These are phyloP conservation scores for Alternaria brassicae DNA, from an alignment of 2,329 filamentous ascomycete genomes.

Conservation along the genomic window DNA sequence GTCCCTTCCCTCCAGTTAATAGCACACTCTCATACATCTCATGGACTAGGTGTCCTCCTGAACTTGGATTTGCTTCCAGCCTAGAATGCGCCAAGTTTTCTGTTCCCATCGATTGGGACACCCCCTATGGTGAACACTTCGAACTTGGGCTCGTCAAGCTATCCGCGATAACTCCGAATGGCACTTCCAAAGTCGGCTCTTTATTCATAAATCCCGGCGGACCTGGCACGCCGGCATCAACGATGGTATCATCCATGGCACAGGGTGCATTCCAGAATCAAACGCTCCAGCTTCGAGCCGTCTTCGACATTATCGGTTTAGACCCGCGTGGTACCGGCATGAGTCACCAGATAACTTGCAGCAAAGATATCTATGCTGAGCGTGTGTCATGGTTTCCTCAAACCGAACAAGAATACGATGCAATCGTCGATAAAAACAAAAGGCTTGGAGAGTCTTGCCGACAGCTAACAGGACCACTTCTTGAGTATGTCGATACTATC, in stretches of 20 bases:
- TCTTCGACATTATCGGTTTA: slow-evolving; percentile 55
- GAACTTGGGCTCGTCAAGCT: slow-evolving; percentile 38
- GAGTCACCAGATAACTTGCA: slow-evolving; percentile 52
- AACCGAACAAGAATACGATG: slow-evolving; percentile 49
- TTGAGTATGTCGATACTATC: slow-evolving; percentile 56
- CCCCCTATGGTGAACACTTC: slow-evolving; percentile 37
- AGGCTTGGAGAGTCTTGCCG: slow-evolving; percentile 52
- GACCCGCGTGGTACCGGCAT: slow-evolving; percentile 55
- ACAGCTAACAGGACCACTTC: slow-evolving; percentile 49
- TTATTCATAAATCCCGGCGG: slow-evolving; percentile 55
- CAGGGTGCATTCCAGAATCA: slow-evolving; percentile 8
- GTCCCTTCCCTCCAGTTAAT: slow-evolving; percentile 1
- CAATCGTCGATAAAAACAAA: slow-evolving; percentile 51
- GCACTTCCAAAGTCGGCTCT: slow-evolving; percentile 39
- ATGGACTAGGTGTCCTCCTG: slow-evolving; percentile 7
- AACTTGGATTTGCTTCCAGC: slow-evolving; percentile 4
- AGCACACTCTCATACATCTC: slow-evolving; percentile 1
- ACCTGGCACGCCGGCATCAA: slow-evolving; percentile 46
- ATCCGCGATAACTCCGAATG: slow-evolving; percentile 19
- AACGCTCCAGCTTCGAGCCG: slow-evolving; percentile 19
- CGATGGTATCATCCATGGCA: slow-evolving; percentile 23
- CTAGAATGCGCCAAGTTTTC: slow-evolving; percentile 30
- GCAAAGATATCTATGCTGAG: slow-evolving; percentile 48
- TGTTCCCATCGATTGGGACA: slow-evolving; percentile 45
- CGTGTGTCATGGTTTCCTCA: slow-evolving; percentile 49